Base-by-base conservation (phyloP, 148 eudicot species). In the Spergularia bocconei region DNA sequence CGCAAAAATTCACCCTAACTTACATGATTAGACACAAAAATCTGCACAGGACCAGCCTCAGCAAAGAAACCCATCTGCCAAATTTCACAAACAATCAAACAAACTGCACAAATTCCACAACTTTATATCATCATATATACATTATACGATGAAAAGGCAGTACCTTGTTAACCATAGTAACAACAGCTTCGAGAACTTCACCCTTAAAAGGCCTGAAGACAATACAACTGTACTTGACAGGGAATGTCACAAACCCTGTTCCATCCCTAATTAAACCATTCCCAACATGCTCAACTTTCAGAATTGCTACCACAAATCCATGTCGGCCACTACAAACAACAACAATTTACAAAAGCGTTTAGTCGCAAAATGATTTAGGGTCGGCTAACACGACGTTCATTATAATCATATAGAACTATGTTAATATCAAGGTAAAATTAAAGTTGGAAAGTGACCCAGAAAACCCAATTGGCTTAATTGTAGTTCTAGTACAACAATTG, bases 11-110 rank as follows among this genome's bases (percentile, higher is more conserved):
- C 36, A 29, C 36, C 36, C 36, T 4, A 9, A 85, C 94, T 87
- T 79, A 93, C 98, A 77, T 94, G 98, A 81, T 88, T 90, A 16
- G 98, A 94, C 33, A 94, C 98, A 70, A 94, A 94, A 58, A 91
- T 86, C 81, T 94, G 98, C 63, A 94, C 98, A 23, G 98, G 98
- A 39, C 97, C 98, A 5, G 96, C 96, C 81, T 94, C 97, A 50
- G 98, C 97, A 12, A 94, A 94, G 82, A 94, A 94, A 11, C 98
- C 98, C 98, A 94, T 94, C 98, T 93, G 90, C 84, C 72, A 82
- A 64, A 70, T 33, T 55, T 44, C 69, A 65, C 71, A 41, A 65
- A 2, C 12, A 56, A 71, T 70, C 73, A 63, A 48, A 63, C 48
- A 62, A 21, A 39, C n/a, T 11, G 36, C 6, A 17, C 48, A 6